phyloP scores from a whole-genome alignment of 169 alveolate species.

The Plasmodium vivax region DNA sequence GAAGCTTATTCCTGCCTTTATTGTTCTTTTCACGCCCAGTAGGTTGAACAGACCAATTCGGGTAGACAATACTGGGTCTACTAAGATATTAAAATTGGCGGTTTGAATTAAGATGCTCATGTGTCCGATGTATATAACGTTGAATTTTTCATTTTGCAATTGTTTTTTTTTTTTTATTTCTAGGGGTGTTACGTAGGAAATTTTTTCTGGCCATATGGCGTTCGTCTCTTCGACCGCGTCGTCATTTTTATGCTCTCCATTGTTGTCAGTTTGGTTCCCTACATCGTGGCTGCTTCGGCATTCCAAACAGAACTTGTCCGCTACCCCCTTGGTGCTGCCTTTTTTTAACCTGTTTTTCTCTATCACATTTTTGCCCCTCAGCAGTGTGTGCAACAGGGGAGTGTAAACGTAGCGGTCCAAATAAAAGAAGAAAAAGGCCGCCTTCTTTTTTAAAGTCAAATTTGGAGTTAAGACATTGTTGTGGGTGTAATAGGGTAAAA shows the following conservation, averaged over 20 bases:
- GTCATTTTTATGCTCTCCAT: neutral
- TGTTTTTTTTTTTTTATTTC: constrained; percentile 42
- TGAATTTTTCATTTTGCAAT: constrained; percentile 24
- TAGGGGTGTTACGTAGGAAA: constrained; percentile 49
- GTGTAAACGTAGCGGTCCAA: constrained; percentile 69
- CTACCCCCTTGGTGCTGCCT: neutral
- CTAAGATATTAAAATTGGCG: constrained; percentile 48
- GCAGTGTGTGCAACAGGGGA: constrained; percentile 24
- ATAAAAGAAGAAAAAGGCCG: constrained; percentile 34
- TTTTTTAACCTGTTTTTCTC: constrained; percentile 49
- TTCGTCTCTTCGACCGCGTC: neutral
- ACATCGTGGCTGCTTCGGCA: neutral
- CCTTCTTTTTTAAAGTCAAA: constrained; percentile 46
- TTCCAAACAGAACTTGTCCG: neutral
- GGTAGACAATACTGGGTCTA: constrained; percentile 70
- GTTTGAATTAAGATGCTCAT: constrained; percentile 66
- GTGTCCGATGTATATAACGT: constrained; percentile 72
- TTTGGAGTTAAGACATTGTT: constrained; percentile 39
- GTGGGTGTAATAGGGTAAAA: constrained; percentile 56
- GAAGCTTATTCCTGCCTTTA: constrained; percentile 63
- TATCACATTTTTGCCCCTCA: constrained; percentile 11
- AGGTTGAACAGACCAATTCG: constrained; percentile 46
- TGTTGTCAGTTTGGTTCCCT: neutral
- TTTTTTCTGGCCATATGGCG: constrained; percentile 72
- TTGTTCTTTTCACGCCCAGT: constrained; percentile 48